Evolutionary conservation across 306 rosid species (phyloP).

Genomic region (Prosopis cineraria): DNA sequence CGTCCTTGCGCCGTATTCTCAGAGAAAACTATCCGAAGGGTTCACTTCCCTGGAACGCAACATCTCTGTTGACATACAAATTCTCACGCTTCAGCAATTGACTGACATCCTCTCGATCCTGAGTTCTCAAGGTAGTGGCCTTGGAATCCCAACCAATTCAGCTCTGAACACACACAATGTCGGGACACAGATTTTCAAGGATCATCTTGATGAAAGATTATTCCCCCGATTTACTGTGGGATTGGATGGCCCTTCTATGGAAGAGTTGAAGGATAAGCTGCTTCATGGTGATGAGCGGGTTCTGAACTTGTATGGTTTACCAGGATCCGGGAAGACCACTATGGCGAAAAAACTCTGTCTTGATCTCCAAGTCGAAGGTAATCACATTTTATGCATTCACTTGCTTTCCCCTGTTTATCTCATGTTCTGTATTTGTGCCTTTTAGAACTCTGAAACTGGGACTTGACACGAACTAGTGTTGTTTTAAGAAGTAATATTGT

Average conservation of each 20-base stretch:
- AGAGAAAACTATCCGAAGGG: background rate
- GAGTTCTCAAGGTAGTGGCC: background rate
- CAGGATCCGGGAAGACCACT: constrained; percentile 1
- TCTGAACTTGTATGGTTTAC: constrained; percentile 1
- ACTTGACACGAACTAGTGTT: background rate
- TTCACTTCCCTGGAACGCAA: background rate
- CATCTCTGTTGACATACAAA: background rate
- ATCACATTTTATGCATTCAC: background rate
- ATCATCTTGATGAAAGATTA: background rate
- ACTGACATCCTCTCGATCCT: background rate
- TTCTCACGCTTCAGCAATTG: background rate
- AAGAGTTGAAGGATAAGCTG: background rate
- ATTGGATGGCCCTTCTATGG: background rate
- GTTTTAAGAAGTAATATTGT: too few relatives aligned
- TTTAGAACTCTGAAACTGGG: background rate
- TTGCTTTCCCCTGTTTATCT: background rate
- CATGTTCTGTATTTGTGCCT: background rate
- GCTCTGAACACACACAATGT: background rate
- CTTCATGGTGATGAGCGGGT: background rate
- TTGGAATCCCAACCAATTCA: background rate
- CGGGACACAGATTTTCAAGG: background rate
- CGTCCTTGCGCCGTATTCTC: too few relatives aligned
- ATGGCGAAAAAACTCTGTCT: background rate
- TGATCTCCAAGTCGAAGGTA: background rate
- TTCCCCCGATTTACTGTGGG: background rate